Evolutionary conservation across 169 alveolate genomes (phyloP), one percentile per base, ranked within the genome.

Genomic region (Cryptosporidium xiaoi): DNA sequence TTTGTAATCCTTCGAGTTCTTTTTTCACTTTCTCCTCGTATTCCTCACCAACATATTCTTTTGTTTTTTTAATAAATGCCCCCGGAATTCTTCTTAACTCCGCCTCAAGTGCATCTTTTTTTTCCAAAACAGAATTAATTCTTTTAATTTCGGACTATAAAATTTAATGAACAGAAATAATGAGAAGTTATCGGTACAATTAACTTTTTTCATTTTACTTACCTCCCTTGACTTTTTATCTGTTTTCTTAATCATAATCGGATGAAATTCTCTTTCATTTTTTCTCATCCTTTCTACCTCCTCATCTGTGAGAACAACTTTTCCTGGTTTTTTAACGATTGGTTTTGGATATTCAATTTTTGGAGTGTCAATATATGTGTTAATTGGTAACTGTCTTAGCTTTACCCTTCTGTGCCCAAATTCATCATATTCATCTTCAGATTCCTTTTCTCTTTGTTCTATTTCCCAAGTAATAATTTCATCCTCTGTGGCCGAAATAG

Each of bases 401-500:
- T 77, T 60, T 36, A 77, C 33, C 40, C 64, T 77, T 46, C 87
- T 58, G 31, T 44, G 87, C 18, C 64, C 65, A 13, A 27, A 60
- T 29, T 77, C 64, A 31, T 77, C 87, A 60, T 77, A 77, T 60
- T 77, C 87, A 18, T 77, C 77, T 62, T 60, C 46, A 8, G 56
- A 46, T 24, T 46, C 53, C 20, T 44, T 77, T 27, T 77, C 87
- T 48, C 71, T 62, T 44, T 77, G 87, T 24, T 60, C 65, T 55
- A 77, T 77, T 77, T 77, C 87, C 87, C 87, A 77, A 27, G 36
- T 18, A 18, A 40, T 71, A 12, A 77, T 27, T 27, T 77, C 77
- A 5, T 77, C 87, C 29, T 77, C 87, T 34, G 48, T 77, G 53
- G 87, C 87, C 3, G 56, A 62, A 20, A 77, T 77, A 5, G 87